Base-by-base conservation (phyloP, 495 filamentous ascomycete species). In the Penicillium maclennaniae region DNA sequence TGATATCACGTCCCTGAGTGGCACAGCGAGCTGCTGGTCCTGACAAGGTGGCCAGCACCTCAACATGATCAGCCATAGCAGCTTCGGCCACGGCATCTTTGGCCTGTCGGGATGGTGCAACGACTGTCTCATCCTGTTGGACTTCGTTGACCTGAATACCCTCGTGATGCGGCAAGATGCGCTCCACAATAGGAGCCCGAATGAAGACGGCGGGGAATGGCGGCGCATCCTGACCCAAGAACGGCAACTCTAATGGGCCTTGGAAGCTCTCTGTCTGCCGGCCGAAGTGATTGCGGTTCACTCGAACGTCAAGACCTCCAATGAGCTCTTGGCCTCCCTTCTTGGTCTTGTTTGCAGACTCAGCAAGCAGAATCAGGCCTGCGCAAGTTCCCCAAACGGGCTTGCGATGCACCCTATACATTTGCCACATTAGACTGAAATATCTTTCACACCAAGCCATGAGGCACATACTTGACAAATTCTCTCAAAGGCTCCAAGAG, bases 381-480 rank as follows among this genome's bases (percentile, higher is more conserved):
- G 93, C 93, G 67, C 93, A 98, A 21, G 93, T 97, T 12, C 93
- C 93, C 93, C 93, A 98, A 16, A 86, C 88, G 17, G 95, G 92
- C 65, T 88, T 92, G 59, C 85, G 81, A 44, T 82, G 62, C 49
- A 71, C 58, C 54, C 65, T 70, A 53, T 15, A 55, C 38, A 51
- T 55, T 55, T 37, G 56, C 26, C 25, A 44, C 53, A 58, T 69
- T 60, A 69, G 59, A 58, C 44, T 14, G 16, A 26, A 44, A 20
- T n/a, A 19, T 37, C 15, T n/a, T 37, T 21, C 16, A 17, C 17
- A 43, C 9, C 10, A 7, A 12, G 16, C 15, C 47, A 23, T 14
- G 3, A 25, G 27, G 39, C 34, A 77, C 83, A 65, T 73, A 92
- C 89, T 97, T 98, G 63, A 98, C 93, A 69, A 97, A 98, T 12